Conservation (phyloP, 2,329 filamentous ascomycete species). For the Botrytis tulipae region DNA sequence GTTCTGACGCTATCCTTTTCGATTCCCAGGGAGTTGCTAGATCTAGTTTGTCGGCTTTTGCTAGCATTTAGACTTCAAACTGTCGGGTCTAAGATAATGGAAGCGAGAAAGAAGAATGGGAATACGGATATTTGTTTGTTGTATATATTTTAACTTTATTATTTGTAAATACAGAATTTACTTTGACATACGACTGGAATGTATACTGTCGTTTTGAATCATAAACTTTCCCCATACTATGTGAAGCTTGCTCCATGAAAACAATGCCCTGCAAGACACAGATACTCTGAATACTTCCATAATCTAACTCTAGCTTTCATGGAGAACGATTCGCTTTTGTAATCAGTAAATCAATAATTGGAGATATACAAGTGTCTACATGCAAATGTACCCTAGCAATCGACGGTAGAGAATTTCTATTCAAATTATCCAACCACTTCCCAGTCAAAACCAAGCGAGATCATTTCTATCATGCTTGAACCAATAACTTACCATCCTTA, state of each 20-base stretch:
- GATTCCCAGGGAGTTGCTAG: slow-evolving; percentile 52
- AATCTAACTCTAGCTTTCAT: background rate
- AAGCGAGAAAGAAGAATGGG: background rate
- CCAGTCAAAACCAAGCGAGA: background rate
- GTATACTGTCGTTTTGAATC: background rate
- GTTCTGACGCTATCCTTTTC: slow-evolving; percentile 63
- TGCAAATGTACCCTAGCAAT: background rate
- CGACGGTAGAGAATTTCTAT: background rate
- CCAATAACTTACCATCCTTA: background rate
- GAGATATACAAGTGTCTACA: background rate
- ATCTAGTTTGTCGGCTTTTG: slow-evolving; percentile 57
- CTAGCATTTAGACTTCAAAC: slow-evolving; percentile 10
- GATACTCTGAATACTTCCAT: background rate
- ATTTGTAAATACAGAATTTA: background rate
- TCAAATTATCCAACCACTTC: background rate
- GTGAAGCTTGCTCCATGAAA: background rate
- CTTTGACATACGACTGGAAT: background rate
- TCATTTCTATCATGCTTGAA: background rate
- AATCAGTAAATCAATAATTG: background rate
- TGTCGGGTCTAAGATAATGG: background rate
- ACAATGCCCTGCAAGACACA: background rate
- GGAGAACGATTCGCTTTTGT: background rate
- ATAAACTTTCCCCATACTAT: background rate
- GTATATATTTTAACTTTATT: background rate
- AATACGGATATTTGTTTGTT: background rate